phyloP scores from a whole-genome alignment of 768 basidiomycete species.

The Sistotremastrum niveocremeum region DNA sequence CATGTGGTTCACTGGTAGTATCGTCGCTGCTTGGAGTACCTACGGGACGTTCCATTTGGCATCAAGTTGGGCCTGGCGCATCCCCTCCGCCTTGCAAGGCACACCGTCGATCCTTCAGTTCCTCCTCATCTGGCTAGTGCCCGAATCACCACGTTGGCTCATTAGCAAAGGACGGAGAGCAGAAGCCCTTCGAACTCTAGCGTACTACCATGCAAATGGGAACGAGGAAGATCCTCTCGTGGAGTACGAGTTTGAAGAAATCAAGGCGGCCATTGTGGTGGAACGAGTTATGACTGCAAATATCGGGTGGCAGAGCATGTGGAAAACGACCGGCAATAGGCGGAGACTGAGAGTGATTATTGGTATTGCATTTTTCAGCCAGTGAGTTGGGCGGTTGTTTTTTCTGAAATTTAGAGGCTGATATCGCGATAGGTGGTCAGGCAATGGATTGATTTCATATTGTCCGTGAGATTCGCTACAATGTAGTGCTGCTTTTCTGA shows the following conservation, averaged over 20 bases:
- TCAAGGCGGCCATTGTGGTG: constrained; percentile 40
- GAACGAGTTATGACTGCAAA: constrained; percentile 27
- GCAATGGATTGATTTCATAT: constrained; percentile 33
- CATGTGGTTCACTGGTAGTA: constrained; percentile 20
- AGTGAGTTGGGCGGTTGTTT: constrained; percentile 16
- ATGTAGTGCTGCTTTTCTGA: background rate
- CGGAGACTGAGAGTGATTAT: constrained; percentile 42
- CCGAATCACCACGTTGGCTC: constrained; percentile 27
- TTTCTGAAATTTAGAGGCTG: background rate
- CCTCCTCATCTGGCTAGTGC: constrained; percentile 27
- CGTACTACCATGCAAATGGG: constrained; percentile 43
- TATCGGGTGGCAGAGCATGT: constrained; percentile 30
- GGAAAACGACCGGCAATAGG: constrained; percentile 39
- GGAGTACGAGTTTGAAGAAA: constrained; percentile 49
- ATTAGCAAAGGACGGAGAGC: constrained; percentile 23
- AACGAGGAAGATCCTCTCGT: constrained; percentile 40
- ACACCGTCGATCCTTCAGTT: constrained; percentile 18
- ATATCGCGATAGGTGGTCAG: constrained; percentile 22
- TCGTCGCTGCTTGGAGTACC: constrained; percentile 13
- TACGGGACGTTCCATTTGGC: constrained; percentile 30
- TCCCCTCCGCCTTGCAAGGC: constrained; percentile 27
- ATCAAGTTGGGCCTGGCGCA: constrained; percentile 29
- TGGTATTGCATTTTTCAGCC: constrained; percentile 45
- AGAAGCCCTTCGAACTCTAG: constrained; percentile 35
- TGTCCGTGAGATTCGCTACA: constrained; percentile 11